These are phyloP conservation scores for Corylus heterophylla DNA, from an alignment of 306 rosid species.

Conservation along the genomic window DNA sequence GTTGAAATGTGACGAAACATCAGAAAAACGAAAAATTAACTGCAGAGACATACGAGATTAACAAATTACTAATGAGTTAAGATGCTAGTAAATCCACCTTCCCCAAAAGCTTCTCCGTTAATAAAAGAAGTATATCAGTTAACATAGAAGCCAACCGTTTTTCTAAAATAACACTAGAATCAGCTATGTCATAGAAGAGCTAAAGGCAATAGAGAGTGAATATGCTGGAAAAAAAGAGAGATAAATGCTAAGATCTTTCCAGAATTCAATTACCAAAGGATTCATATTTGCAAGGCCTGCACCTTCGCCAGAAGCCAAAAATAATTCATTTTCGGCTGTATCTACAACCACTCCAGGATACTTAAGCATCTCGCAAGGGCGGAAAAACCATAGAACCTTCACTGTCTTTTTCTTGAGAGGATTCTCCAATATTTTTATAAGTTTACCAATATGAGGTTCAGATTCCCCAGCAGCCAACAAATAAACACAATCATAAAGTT, in stretches of 20 bases:
- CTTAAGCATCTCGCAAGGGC: constrained; percentile 63
- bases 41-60: not conserved
- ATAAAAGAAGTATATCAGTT: not conserved
- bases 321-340: constrained; percentile 53
- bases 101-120: not conserved
- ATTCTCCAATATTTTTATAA: constrained; percentile 71
- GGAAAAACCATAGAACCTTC: constrained; percentile 83
- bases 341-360: constrained; percentile 43
- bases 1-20: not conserved
- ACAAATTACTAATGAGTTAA: not conserved
- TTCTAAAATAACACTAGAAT: not conserved
- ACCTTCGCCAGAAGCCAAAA: constrained; percentile 86
- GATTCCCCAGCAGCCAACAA: constrained; percentile 62
- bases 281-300: constrained; percentile 68
- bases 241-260: not conserved
- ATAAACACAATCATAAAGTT: constrained; percentile 67
- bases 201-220: not conserved
- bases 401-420: constrained; percentile 58
- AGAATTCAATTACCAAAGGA: constrained; percentile 63
- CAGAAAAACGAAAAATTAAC: not conserved
- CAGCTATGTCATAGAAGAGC: not conserved
- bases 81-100: not conserved
- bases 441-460: constrained; percentile 70
- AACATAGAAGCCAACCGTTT: not conserved
- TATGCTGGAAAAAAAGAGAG: not conserved